A percentile compares a stretch with the other conserved stretches of the same genome.
These are phyloP conservation scores for Pichia sp. DNA, from an alignment of 1,139 yeast genomes.

Conservation along the genomic window DNA sequence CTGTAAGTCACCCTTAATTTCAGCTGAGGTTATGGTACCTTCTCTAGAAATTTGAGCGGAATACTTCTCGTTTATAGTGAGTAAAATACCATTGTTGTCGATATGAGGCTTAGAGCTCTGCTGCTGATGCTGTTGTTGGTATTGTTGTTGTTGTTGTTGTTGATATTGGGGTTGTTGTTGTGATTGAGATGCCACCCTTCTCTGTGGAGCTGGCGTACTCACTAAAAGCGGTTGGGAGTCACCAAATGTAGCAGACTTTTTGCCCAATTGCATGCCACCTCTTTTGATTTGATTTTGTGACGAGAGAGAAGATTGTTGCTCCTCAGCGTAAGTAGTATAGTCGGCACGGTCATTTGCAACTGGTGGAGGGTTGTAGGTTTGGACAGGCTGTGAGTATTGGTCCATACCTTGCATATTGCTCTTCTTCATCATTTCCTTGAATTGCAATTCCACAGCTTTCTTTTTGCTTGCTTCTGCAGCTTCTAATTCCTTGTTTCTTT, in stretches of 20 bases:
- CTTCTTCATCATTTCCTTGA: slow-evolving; percentile 73
- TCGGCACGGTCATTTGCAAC: slow-evolving; percentile 3
- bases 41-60: slow-evolving; percentile 79
- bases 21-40: slow-evolving; percentile 70
- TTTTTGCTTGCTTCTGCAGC: slow-evolving; percentile 97
- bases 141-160: slow-evolving; percentile 25
- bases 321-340: slow-evolving; percentile 9
- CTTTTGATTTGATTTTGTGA: slow-evolving; percentile 40
- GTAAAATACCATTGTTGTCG: slow-evolving; percentile 71
- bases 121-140: slow-evolving; percentile 21
- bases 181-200: slow-evolving; percentile 5
- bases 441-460: slow-evolving; percentile 90
- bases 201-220: slow-evolving; percentile 23
- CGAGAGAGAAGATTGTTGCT: slow-evolving; percentile 7
- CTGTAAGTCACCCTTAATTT: slow-evolving; percentile 87
- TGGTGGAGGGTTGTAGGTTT: slow-evolving; percentile 22
- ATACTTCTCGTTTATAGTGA: slow-evolving; percentile 73
- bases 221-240: slow-evolving; percentile 28
- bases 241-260: slow-evolving; percentile 39
- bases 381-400: slow-evolving; percentile 13
- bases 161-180: slow-evolving; percentile 14
- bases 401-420: slow-evolving; percentile 34
- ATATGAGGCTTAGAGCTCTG: slow-evolving; percentile 35
- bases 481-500: slow-evolving; percentile 92
- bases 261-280: slow-evolving; percentile 79